Evolutionary conservation across 192 early-diverging fungal genomes (phyloP).

Genomic region (Entomortierella parvispora): DNA sequence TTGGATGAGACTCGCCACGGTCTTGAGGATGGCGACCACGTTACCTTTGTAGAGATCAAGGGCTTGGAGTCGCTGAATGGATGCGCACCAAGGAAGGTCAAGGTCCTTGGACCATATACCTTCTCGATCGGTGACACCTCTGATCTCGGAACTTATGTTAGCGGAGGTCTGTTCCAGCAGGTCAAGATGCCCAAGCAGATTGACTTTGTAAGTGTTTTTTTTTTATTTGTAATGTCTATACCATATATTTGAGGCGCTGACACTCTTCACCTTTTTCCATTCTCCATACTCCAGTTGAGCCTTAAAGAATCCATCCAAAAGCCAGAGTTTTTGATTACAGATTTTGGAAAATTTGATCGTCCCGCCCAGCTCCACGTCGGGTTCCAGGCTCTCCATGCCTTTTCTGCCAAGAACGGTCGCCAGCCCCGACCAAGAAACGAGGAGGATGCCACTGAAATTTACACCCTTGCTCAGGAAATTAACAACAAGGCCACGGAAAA

Average conservation of each 20-base stretch:
- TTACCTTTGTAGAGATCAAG: slow-evolving; percentile 92
- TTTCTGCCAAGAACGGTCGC: slow-evolving; percentile 70
- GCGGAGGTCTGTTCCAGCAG: slow-evolving; percentile 95
- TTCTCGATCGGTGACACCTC: slow-evolving; percentile 96
- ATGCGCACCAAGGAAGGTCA: slow-evolving; percentile 81
- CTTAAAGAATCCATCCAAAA: slow-evolving; percentile 78
- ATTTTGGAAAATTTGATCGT: slow-evolving; percentile 99
- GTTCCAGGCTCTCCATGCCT: slow-evolving; percentile 95
- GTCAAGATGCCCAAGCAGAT: slow-evolving; percentile 92
- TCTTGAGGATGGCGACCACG: slow-evolving; percentile 96
- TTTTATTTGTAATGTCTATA: neutral
- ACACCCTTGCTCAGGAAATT: slow-evolving; percentile 76
- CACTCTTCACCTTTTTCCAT: neutral
- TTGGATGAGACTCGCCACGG: slow-evolving; percentile 97
- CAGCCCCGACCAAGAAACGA: slow-evolving; percentile 90
- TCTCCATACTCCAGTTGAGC: slow-evolving; percentile 58
- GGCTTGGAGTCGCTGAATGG: slow-evolving; percentile 94
- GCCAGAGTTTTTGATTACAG: slow-evolving; percentile 89
- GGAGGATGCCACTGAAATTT: slow-evolving; percentile 85
- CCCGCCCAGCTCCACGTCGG: slow-evolving; percentile 91
- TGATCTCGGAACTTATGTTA: slow-evolving; percentile 74
- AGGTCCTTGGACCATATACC: slow-evolving; percentile 94
- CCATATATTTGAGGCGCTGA: neutral
- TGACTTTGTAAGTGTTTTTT: slow-evolving; percentile 74
- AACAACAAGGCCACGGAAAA: slow-evolving; percentile 76